These are phyloP conservation scores for Penicillium sp. DNA, from an alignment of 2,329 filamentous ascomycete genomes.

Conservation along the genomic window DNA sequence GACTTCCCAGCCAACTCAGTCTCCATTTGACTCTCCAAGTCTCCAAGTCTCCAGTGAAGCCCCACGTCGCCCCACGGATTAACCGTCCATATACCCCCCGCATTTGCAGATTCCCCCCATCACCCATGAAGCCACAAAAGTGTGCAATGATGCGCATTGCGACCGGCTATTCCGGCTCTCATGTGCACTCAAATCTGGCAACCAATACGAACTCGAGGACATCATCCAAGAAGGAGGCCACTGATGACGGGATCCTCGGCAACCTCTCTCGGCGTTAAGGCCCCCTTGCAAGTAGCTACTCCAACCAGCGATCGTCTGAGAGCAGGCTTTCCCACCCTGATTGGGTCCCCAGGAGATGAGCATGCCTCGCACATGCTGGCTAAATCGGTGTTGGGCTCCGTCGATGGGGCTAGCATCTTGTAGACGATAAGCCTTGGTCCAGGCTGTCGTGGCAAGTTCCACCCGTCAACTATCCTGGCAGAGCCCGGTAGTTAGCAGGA, in stretches of 20 bases:
- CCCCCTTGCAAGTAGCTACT: neutral
- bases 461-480: neutral
- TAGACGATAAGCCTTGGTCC: neutral
- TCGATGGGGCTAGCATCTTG: neutral
- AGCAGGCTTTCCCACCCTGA: neutral
- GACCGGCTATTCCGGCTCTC: neutral
- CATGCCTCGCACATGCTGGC: neutral
- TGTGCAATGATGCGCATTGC: neutral
- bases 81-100: neutral
- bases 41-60: neutral
- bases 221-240: neutral
- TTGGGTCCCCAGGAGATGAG: neutral
- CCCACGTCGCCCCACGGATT: conserved; percentile 8
- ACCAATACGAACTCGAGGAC: neutral
- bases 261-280: neutral
- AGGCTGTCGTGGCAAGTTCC: conserved; percentile 1
- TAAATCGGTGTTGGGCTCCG: neutral
- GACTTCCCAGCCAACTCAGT: too few relatives aligned
- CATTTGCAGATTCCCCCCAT: too few relatives aligned
- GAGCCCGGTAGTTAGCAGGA: conserved; percentile 3
- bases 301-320: neutral
- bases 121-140: neutral
- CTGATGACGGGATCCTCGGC: neutral
- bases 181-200: neutral
- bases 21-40: neutral